Base-by-base conservation (phyloP, 768 basidiomycete genomes). In the Hygrocybe coccinea region DNA sequence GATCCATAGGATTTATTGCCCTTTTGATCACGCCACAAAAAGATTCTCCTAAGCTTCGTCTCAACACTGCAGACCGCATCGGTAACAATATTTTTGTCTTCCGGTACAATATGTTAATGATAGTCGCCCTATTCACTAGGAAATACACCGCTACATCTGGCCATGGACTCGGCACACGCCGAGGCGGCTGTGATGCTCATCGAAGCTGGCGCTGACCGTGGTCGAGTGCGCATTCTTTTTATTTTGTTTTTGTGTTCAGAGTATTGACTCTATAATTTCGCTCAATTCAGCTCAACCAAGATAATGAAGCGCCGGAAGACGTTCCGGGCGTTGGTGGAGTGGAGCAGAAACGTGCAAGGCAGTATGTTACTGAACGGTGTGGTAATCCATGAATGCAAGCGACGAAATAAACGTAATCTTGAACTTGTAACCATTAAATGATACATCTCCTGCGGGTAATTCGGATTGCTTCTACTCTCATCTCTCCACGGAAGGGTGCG, bases 161-260 rank as follows among this genome's bases (percentile, higher is more conserved):
- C 95, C 15, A 89, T 99, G 87, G 95, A 99, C 64, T 93, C 90
- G 52, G 95, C 87, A 15, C 90, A 97, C 66, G 95, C 91, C 12
- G 86, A 92, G 66, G 89, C 85, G 14, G 95, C 95, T 9, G 89
- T 93, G 2, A 69, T 89, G 49, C 79, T 99, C 50, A 95, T 99
- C 57, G 91, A 95, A 67, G 95, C 92, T 45, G 95, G 95, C 17
- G 95, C 95, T 7, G 95, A 97, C 76, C 85, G 95, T 29, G 81
- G 81, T 60, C 79, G 91, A 62, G 94, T 95, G 71, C 60, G 89
- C 50, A n/a, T n/a, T n/a, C n/a, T n/a, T n/a, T 51, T 38, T 34
- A 2, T 37, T 33, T 36, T 56, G 51, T 34, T 57, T 9, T 53
- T 51, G 62, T 54, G 53, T 56, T 57, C 36, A 52, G 44, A 52